Conservation (phyloP, 1,284 basidiomycete species). For the Cronartium ribicola region DNA sequence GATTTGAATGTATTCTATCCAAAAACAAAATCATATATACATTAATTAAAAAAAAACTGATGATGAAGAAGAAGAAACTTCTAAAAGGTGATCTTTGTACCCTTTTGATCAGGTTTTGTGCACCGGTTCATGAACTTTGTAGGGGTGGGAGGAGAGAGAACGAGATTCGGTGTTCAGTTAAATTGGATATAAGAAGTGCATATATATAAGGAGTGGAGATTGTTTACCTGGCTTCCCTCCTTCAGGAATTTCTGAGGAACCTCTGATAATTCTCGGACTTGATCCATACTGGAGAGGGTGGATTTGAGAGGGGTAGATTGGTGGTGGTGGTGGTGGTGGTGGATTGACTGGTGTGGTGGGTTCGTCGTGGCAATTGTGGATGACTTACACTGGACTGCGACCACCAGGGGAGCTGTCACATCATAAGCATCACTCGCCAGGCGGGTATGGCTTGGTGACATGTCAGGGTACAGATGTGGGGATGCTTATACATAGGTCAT, state of each 20-base stretch:
- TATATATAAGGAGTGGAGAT: conserved; percentile 34
- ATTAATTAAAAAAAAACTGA: background rate
- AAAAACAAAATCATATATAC: background rate
- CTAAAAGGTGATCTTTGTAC: conserved; percentile 57
- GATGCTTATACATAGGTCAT: background rate
- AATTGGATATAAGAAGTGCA: background rate
- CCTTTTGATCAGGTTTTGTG: conserved; percentile 94
- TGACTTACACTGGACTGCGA: no score
- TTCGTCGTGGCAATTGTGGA: conserved; percentile 2
- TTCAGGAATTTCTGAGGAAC: conserved; percentile 85
- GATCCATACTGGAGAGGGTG: conserved; percentile 56
- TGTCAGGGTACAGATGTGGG: background rate
- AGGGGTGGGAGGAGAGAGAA: background rate
- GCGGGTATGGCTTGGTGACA: background rate
- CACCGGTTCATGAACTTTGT: conserved; percentile 87
- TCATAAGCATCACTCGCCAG: no score
- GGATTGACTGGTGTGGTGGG: conserved; percentile 1
- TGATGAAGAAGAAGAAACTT: no score
- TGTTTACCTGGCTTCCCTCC: conserved; percentile 79
- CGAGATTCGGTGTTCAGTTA: background rate
- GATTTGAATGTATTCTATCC: conserved; percentile 82
- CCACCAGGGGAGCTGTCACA: no score
- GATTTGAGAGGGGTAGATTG: background rate
- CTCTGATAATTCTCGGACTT: conserved; percentile 82
- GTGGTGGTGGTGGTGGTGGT: background rate